A percentile compares a stretch with the other conserved stretches of the same genome.
phyloP scores from a whole-genome alignment of 2,329 filamentous ascomycete species.

The Rhynchosporium graminicola region DNA sequence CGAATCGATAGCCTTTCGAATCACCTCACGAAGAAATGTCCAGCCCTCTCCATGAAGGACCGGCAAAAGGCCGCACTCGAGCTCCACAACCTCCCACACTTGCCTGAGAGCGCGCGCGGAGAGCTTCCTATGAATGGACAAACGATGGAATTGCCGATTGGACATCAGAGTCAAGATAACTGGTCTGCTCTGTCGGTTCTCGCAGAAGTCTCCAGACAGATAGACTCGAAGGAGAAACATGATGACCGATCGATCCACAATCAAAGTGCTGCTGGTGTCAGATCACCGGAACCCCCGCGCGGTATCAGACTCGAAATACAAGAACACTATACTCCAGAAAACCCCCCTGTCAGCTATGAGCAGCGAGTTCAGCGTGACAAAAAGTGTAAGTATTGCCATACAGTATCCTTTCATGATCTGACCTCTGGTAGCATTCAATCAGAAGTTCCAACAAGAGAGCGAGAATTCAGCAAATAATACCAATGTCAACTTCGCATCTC shows the following conservation, averaged over 20 bases:
- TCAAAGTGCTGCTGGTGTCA: constrained; percentile 42
- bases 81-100: constrained; percentile 67
- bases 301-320: constrained; percentile 52
- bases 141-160: constrained; percentile 45
- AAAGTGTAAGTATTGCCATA: constrained; percentile 42
- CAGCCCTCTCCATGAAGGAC: constrained; percentile 72
- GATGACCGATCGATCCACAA: constrained; percentile 52
- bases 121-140: constrained; percentile 42
- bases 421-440: constrained; percentile 21
- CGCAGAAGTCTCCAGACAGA: constrained; percentile 82
- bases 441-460: constrained; percentile 29
- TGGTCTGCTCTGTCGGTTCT: constrained; percentile 85
- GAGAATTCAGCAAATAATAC: constrained; percentile 23
- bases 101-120: constrained; percentile 42
- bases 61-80: constrained; percentile 74
- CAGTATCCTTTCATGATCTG: constrained; percentile 6
- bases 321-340: constrained; percentile 60
- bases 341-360: constrained; percentile 54
- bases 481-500: constrained; percentile 24
- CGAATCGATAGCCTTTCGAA: constrained; percentile 79
- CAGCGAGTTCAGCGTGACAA: constrained; percentile 41
- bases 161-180: constrained; percentile 49
- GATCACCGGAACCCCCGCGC: constrained; percentile 30
- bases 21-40: constrained; percentile 86
- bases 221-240: constrained; percentile 65